Conservation (phyloP, 768 basidiomycete genomes). For the Kwoniella europaea region DNA sequence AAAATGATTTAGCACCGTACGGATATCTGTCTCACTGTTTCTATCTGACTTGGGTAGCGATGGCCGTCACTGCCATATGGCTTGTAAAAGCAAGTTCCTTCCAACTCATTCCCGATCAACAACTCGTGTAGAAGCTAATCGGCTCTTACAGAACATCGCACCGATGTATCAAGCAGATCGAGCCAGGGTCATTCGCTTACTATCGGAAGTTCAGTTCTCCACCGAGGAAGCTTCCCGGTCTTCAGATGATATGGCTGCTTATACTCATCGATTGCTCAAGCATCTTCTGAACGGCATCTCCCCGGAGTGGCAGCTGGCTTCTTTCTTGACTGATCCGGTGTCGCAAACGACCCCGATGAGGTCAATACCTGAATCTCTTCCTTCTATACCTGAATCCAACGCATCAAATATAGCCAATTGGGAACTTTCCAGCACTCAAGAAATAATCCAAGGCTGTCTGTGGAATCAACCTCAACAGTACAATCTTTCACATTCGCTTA, state of each 20-base stretch:
- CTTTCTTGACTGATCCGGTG: not conserved
- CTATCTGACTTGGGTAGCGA: slow-evolving; percentile 16
- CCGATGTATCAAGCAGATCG: slow-evolving; percentile 16
- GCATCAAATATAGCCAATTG: not conserved
- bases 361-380: not conserved
- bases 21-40: slow-evolving; percentile 15
- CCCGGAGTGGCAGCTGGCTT: slow-evolving; percentile 8
- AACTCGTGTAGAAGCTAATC: not conserved
- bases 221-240: slow-evolving; percentile 20
- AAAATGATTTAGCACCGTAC: slow-evolving; percentile 15
- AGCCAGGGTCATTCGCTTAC: not conserved
- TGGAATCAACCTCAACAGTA: slow-evolving; percentile 5
- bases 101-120: not conserved
- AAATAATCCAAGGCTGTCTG: slow-evolving; percentile 15
- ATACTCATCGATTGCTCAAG: slow-evolving; percentile 22
- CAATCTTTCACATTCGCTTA: not conserved
- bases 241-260: slow-evolving; percentile 23
- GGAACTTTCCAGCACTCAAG: slow-evolving; percentile 12
- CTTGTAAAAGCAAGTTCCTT: slow-evolving; percentile 10
- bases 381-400: not conserved
- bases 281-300: slow-evolving; percentile 15
- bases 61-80: slow-evolving; percentile 22
- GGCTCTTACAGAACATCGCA: not conserved
- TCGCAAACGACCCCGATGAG: not conserved
- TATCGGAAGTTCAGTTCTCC: slow-evolving; percentile 13